These are phyloP conservation scores for Draba incana DNA, from an alignment of 345 rosid genomes.

Conservation along the genomic window DNA sequence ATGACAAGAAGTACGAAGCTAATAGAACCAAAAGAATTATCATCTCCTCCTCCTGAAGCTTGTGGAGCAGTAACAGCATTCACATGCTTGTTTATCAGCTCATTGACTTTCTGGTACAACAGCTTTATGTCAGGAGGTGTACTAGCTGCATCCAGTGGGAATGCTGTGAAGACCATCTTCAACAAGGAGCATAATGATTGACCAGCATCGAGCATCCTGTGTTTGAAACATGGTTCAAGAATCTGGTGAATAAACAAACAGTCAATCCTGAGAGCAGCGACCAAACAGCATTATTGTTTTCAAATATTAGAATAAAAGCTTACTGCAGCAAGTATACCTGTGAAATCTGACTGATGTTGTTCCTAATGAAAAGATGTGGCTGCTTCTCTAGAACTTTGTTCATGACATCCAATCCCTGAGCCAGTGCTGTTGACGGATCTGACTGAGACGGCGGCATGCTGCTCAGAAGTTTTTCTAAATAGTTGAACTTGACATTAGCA, in stretches of 20 bases:
- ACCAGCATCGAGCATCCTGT: constrained; percentile 94
- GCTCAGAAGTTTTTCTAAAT: constrained; percentile 85
- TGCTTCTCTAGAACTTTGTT: constrained; percentile 97
- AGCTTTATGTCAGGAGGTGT: constrained; percentile 77
- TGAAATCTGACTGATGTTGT: constrained; percentile 89
- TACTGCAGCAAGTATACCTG: constrained; percentile 59
- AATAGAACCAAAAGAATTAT: constrained; percentile 68
- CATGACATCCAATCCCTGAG: constrained; percentile 99
- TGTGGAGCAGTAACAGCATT: constrained; percentile 67
- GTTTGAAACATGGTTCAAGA: constrained; percentile 96
- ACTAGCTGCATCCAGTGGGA: constrained; percentile 72
- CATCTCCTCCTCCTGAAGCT: constrained; percentile 79
- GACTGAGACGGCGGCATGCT: constrained; percentile 93
- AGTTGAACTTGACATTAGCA: constrained; percentile 97
- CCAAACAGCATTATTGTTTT: constrained; percentile 25
- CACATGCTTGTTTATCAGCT: constrained; percentile 86
- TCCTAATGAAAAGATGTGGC: constrained; percentile 88
- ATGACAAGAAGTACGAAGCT: constrained; percentile 93
- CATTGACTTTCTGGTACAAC: constrained; percentile 86
- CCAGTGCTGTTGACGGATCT: constrained; percentile 95
- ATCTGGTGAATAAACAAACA: constrained; percentile 56
- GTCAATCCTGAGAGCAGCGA: constrained; percentile 14
- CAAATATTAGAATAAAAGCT: constrained; percentile 13
- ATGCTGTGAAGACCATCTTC: constrained; percentile 93
- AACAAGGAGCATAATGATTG: constrained; percentile 88